These are phyloP conservation scores for Neltuma alba DNA, from an alignment of 306 rosid species.

Conservation along the genomic window DNA sequence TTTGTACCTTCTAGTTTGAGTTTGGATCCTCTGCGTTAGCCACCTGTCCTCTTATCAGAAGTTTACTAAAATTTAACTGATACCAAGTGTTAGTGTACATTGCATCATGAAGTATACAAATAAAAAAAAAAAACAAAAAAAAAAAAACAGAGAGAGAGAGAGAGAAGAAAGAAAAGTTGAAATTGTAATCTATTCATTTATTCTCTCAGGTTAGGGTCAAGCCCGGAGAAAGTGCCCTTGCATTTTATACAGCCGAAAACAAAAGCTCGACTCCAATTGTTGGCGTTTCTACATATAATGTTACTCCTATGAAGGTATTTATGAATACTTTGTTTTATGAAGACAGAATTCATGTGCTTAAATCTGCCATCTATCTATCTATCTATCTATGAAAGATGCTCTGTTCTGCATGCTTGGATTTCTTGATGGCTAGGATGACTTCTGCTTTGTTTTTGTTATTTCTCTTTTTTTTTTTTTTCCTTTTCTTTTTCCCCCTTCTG, in stretches of 20 bases:
- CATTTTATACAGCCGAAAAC: slow-evolving; percentile 94
- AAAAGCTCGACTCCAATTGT: slow-evolving; percentile 84
- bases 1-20: slow-evolving; percentile 6
- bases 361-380: too few relatives aligned
- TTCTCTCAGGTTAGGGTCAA: slow-evolving; percentile 81
- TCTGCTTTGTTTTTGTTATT: neutral
- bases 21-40: slow-evolving; percentile 18
- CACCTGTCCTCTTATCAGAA: slow-evolving; percentile 1
- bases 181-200: slow-evolving; percentile 34
- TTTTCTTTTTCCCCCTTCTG: neutral
- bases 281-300: slow-evolving; percentile 94
- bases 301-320: slow-evolving; percentile 94
- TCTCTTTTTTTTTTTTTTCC: too few relatives aligned
- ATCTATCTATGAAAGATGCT: neutral
- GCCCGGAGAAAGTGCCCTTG: slow-evolving; percentile 99
- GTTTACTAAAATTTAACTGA: slow-evolving; percentile 4
- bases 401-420: neutral
- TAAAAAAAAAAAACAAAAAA: too few relatives aligned
- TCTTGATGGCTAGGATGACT: neutral
- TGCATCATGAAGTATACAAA: too few relatives aligned
- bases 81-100: neutral
- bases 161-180: neutral
- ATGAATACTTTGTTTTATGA: slow-evolving; percentile 12
- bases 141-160: neutral
- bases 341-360: slow-evolving; percentile 15